phyloP scores from a whole-genome alignment of 2,329 filamentous ascomycete genomes.

The Teratosphaeria viscida region DNA sequence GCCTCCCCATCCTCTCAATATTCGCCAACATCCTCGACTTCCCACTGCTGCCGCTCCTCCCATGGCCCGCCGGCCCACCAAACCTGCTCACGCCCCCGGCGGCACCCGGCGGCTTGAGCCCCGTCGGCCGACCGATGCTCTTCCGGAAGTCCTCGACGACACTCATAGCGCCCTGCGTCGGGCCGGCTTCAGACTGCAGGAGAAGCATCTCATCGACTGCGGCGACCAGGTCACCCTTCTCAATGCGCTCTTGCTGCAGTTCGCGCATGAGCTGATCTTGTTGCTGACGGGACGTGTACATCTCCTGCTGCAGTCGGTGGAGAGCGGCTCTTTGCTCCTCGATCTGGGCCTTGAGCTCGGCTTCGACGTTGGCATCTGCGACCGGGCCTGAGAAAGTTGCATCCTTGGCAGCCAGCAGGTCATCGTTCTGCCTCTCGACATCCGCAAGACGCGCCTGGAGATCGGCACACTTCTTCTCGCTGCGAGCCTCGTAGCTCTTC shows the following conservation, averaged over 20 bases:
- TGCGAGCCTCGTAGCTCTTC: conserved; percentile 69
- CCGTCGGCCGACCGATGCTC: conserved; percentile 42
- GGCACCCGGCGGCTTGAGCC: conserved; percentile 31
- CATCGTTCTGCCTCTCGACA: conserved; percentile 63
- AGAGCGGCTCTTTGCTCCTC: conserved; percentile 63
- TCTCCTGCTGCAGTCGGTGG: conserved; percentile 62
- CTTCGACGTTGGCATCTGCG: conserved; percentile 13
- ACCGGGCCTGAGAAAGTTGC: conserved; percentile 50
- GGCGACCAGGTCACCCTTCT: conserved; percentile 74
- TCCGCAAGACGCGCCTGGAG: conserved; percentile 63
- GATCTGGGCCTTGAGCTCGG: conserved; percentile 34
- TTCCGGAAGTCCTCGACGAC: conserved; percentile 42
- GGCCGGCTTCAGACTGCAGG: conserved; percentile 40
- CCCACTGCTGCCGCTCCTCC: conserved; percentile 21
- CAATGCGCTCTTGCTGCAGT: conserved; percentile 64
- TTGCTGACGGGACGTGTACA: conserved; percentile 58
- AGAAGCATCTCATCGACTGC: conserved; percentile 76
- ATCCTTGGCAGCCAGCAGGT: conserved; percentile 55
- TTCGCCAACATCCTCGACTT: conserved; percentile 72
- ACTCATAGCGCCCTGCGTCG: conserved; percentile 14
- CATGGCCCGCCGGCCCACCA: conserved; percentile 21
- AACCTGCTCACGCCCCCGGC: conserved; percentile 46
- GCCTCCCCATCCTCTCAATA: conserved; percentile 74
- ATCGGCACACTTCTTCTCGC: conserved; percentile 78
- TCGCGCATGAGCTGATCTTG: conserved; percentile 58